Base-by-base conservation (phyloP, 2,329 filamentous ascomycete species). In the Tolypocladium capitatum region DNA sequence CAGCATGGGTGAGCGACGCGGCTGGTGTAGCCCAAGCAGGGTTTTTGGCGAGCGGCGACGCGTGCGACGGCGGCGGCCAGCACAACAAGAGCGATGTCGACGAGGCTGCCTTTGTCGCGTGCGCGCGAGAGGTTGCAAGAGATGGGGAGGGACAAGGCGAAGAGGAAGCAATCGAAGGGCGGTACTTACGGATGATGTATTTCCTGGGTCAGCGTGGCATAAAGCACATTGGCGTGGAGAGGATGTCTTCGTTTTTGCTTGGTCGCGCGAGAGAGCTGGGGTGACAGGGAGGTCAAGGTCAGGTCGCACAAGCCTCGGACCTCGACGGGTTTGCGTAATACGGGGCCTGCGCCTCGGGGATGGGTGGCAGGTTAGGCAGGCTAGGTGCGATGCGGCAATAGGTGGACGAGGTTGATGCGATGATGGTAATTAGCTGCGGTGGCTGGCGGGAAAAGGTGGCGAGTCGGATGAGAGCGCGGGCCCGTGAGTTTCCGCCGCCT, bases 171-270 rank as follows among this genome's bases (percentile, higher is more conserved):
- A 44, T 47, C 16, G 44, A 49, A 32, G 24, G 18, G 34, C 28
- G 44, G 46, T 46, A 48, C 47, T 46, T 49, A 51, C 49, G 48
- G 49, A 43, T 48, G 48, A 53, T 53, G 52, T 60, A 68, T 54
- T 56, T 54, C 38, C 41, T 50, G 55, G 55, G 50, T 60, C 55
- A 58, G 50, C 42, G 54, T 53, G 56, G 49, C 51, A 51, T 51
- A 54, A 55, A 55, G 52, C 48, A 51, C 55, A 54, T 56, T 54
- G 52, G 53, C 51, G 50, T 48, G 51, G 49, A 54, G 49, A 52
- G 38, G 46, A 52, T 49, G 48, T 52, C 41, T 47, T 49, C 46
- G 44, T 44, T 46, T 49, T 52, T 52, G 47, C 50, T 52, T 51
- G 49, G 48, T 54, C 46, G 49, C 49, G 49, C 46, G 47, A 47